A percentile compares a stretch with the other conserved stretches of the same genome.
phyloP scores from a whole-genome alignment of 1,284 basidiomycete species.

The Pisolithus thermaeus region DNA sequence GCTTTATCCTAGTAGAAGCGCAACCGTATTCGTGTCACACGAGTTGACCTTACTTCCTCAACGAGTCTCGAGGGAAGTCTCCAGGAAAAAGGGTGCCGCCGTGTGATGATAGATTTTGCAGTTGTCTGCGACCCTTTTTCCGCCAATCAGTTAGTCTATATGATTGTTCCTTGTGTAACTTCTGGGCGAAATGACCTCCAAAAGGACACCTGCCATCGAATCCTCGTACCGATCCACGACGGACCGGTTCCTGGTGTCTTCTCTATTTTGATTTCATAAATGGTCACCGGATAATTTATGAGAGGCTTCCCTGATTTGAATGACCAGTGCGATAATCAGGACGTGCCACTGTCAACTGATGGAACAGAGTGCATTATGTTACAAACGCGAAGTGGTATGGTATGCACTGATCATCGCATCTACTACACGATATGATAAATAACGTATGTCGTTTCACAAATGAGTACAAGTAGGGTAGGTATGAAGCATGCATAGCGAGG shows the following conservation, averaged over 20 bases:
- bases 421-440: neutral
- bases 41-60: neutral
- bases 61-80: neutral
- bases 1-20: neutral
- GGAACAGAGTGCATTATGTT: neutral
- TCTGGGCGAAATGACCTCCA: too few species aligned
- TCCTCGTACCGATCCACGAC: too few species aligned
- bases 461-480: conserved; percentile 1
- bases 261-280: too few species aligned
- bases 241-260: too few species aligned
- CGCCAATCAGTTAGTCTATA: too few species aligned
- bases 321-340: neutral
- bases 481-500: conserved; percentile 1
- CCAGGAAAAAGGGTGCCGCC: too few species aligned
- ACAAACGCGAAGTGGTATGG: neutral
- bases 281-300: too few species aligned
- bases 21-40: neutral
- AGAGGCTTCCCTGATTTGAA: neutral
- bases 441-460: neutral
- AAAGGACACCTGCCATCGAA: too few species aligned
- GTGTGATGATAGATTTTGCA: too few species aligned
- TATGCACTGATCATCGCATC: neutral
- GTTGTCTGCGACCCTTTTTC: too few species aligned
- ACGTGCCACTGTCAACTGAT: neutral
- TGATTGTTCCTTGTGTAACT: too few species aligned